These are phyloP conservation scores for Boletus smithii DNA, from an alignment of 1,284 basidiomycete species.

Conservation along the genomic window DNA sequence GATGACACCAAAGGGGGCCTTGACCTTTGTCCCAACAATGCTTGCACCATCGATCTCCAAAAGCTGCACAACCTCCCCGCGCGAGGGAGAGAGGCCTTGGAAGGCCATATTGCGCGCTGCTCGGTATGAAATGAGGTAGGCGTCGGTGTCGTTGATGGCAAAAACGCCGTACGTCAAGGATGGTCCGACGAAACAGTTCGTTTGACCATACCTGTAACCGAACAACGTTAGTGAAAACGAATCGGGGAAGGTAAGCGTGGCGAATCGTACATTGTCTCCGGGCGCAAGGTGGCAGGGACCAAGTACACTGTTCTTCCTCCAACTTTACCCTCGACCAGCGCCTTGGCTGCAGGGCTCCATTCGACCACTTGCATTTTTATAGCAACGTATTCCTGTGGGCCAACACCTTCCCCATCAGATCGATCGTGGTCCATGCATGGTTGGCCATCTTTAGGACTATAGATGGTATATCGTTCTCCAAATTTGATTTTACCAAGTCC, in stretches of 20 bases:
- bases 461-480: conserved; percentile 98
- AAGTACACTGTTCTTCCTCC: conserved; percentile 84
- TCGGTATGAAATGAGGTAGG: conserved; percentile 87
- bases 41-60: conserved; percentile 75
- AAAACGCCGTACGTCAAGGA: conserved; percentile 92
- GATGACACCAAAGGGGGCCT: conserved; percentile 82
- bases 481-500: conserved; percentile 91
- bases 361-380: conserved; percentile 93
- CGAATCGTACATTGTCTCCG: conserved; percentile 85
- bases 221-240: conserved; percentile 12
- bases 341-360: conserved; percentile 68
- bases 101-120: conserved; percentile 97
- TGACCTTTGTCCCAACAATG: conserved; percentile 88
- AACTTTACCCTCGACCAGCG: conserved; percentile 62
- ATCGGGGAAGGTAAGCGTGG: background rate
- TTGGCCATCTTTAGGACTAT: conserved; percentile 98
- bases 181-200: conserved; percentile 96
- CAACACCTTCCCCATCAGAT: conserved; percentile 90
- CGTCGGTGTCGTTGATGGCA: conserved; percentile 81
- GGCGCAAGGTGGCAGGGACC: conserved; percentile 93
- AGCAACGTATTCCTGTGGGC: conserved; percentile 95
- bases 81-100: conserved; percentile 77
- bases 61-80: conserved; percentile 72
- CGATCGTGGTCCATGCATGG: conserved; percentile 99
- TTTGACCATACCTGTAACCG: conserved; percentile 84